These are phyloP conservation scores for Cystoisospora suis DNA, from an alignment of 169 alveolate species.

Conservation along the genomic window DNA sequence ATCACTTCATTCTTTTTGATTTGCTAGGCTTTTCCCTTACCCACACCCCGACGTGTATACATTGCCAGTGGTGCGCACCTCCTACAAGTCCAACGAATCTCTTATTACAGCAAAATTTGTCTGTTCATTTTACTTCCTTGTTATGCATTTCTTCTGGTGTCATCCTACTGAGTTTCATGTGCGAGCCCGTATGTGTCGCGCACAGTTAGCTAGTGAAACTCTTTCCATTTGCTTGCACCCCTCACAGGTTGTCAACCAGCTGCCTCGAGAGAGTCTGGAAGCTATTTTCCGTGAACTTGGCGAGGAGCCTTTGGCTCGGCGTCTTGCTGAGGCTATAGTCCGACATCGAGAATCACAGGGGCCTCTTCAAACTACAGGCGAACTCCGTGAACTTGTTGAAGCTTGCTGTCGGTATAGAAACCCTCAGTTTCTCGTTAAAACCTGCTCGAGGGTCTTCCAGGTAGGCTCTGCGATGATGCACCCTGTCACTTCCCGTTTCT, in stretches of 20 bases:
- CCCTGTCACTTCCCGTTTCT: not conserved
- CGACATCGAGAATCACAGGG: constrained; percentile 25
- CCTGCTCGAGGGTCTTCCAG: constrained; percentile 61
- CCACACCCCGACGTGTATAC: no score
- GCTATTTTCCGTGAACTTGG: not conserved
- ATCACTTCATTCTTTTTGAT: no score
- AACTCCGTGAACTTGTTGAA: constrained; percentile 43
- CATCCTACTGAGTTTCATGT: not conserved
- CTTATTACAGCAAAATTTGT: no score
- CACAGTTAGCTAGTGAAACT: no score
- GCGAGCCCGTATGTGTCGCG: no score
- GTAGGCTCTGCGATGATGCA: no score
- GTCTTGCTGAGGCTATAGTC: not conserved
- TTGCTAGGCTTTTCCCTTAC: no score
- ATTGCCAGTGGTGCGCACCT: no score
- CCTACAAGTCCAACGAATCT: no score
- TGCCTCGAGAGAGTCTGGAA: not conserved
- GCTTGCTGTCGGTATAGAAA: constrained; percentile 32
- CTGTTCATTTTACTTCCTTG: not conserved
- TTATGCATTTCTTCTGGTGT: not conserved
- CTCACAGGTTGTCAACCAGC: constrained; percentile 17
- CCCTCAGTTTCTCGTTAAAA: not conserved
- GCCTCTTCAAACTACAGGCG: not conserved
- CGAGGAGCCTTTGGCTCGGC: constrained; percentile 1
- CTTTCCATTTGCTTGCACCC: no score